Evolutionary conservation across 352 stramenopile genomes (phyloP).

Genomic region (Vaucheria bursata): DNA sequence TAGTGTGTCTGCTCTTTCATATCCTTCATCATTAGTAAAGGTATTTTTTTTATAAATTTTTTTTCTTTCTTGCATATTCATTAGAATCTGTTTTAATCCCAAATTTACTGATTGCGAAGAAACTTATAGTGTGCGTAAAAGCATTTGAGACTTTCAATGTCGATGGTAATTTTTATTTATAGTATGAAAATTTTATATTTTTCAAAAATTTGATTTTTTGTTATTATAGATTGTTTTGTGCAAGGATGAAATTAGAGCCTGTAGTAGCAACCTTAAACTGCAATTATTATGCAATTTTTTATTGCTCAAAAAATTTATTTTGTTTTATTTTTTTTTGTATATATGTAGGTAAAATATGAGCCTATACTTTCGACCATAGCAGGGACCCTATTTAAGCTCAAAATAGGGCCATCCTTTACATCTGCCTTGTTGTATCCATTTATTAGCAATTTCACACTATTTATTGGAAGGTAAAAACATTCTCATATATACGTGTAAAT

Average conservation of each 20-base stretch:
- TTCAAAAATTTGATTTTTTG: no score
- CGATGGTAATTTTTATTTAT: no score
- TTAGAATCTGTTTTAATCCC: no score
- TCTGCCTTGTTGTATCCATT: constrained; percentile 37
- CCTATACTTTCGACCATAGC: constrained; percentile 29
- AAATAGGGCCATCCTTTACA: constrained; percentile 11
- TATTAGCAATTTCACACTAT: constrained; percentile 31
- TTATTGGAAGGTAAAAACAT: constrained; percentile 17
- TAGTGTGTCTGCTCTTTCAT: no score
- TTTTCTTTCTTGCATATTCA: no score
- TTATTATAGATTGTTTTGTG: not conserved
- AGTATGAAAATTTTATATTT: no score
- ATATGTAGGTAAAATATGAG: constrained; percentile 20
- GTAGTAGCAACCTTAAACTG: not conserved
- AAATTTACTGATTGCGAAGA: no score
- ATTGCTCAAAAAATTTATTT: not conserved
- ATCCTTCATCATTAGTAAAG: no score
- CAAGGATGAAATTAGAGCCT: not conserved
- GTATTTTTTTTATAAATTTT: no score
- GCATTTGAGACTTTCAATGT: no score
- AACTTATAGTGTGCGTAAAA: no score
- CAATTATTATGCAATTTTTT: not conserved
- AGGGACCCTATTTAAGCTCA: constrained; percentile 28
- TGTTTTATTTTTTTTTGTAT: not conserved
- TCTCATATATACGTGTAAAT: not conserved